These are phyloP conservation scores for Camellia granthamiana DNA, from an alignment of 148 eudicot species.

Conservation along the genomic window DNA sequence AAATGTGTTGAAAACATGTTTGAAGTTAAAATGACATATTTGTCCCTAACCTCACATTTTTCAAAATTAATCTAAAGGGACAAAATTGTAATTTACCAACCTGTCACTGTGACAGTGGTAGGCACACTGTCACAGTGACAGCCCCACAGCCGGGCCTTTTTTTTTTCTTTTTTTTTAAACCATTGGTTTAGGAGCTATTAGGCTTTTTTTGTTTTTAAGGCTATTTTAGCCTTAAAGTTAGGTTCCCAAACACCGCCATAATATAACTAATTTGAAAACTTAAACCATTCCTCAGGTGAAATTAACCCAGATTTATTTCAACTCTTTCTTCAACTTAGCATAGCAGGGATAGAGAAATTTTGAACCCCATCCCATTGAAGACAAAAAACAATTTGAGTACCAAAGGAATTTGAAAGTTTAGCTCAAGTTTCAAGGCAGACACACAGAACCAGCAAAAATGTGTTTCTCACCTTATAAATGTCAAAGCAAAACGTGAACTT, in stretches of 20 bases:
- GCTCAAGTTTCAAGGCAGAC: background rate
- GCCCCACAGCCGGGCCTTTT: too few relatives aligned
- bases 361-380: background rate
- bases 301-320: background rate
- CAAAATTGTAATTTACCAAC: too few relatives aligned
- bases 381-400: background rate
- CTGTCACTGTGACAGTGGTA: too few relatives aligned
- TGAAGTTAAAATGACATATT: too few relatives aligned
- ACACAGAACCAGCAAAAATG: background rate
- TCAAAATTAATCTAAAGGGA: too few relatives aligned
- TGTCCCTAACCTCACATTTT: too few relatives aligned
- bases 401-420: background rate
- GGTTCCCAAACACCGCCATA: background rate
- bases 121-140: too few relatives aligned
- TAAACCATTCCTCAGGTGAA: too few relatives aligned
- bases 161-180: too few relatives aligned
- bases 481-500: slow-evolving; percentile 87
- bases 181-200: too few relatives aligned
- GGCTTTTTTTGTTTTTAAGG: too few relatives aligned
- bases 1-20: too few relatives aligned
- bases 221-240: background rate
- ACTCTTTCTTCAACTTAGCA: background rate
- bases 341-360: background rate
- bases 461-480: slow-evolving; percentile 71
- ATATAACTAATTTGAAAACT: background rate